These are phyloP conservation scores for Rhododendron henanense DNA, from an alignment of 148 eudicot species.

Conservation along the genomic window DNA sequence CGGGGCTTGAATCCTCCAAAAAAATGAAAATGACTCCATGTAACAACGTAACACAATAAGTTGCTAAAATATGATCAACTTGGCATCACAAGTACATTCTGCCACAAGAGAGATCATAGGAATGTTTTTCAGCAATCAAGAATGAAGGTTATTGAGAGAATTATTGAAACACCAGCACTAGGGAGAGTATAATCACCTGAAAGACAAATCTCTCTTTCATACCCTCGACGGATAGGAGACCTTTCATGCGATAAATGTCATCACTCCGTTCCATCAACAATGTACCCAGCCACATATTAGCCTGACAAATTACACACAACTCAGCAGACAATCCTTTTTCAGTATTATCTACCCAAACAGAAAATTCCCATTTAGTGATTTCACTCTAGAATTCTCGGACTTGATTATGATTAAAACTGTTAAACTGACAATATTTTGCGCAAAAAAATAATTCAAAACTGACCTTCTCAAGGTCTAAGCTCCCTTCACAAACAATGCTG, in stretches of 20 bases:
- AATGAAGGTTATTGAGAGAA: not conserved
- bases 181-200: conserved; percentile 49
- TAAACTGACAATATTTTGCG: not conserved
- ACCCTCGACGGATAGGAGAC: conserved; percentile 76
- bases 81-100: not conserved
- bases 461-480: conserved; percentile 95
- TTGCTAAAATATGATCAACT: not conserved
- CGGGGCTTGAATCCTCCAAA: not conserved
- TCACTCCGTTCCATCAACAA: conserved; percentile 78
- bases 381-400: not conserved
- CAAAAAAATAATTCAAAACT: conserved; percentile 7
- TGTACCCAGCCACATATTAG: conserved; percentile 91
- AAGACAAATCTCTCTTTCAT: conserved; percentile 97
- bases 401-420: conserved; percentile 5
- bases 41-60: not conserved
- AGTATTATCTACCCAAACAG: not conserved
- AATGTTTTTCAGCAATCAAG: not conserved
- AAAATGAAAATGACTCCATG: not conserved
- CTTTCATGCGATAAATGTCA: conserved; percentile 97
- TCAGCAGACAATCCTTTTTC: not conserved
- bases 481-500: conserved; percentile 98
- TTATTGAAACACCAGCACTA: not conserved
- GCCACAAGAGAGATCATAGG: not conserved
- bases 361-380: not conserved
- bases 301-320: conserved; percentile 42